A percentile compares a stretch with the other conserved stretches of the same genome.
Evolutionary conservation across 306 rosid genomes (phyloP).

Genomic region (Cotoneaster glaucophyllus): DNA sequence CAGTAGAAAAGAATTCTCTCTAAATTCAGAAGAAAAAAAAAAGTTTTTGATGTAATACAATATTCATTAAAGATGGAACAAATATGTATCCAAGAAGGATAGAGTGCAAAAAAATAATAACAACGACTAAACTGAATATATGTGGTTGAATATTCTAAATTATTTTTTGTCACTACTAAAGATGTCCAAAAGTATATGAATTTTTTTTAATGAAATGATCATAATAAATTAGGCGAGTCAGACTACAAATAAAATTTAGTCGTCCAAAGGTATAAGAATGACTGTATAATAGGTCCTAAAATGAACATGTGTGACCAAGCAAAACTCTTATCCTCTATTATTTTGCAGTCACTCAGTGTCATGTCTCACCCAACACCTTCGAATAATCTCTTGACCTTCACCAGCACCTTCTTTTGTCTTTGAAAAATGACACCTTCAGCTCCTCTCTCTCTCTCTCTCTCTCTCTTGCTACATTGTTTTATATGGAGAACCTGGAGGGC

Average conservation of each 20-base stretch:
- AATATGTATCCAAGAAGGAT: too few relatives aligned
- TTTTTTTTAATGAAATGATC: too few relatives aligned
- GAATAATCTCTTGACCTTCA: neutral
- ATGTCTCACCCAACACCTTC: slow-evolving; percentile 5
- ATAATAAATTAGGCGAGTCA: too few relatives aligned
- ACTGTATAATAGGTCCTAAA: neutral
- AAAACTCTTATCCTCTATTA: slow-evolving; percentile 2
- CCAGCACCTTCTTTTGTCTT: slow-evolving; percentile 8
- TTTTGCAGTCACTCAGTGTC: slow-evolving; percentile 13
- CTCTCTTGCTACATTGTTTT: neutral
- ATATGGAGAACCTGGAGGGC: neutral
- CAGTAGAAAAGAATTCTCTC: neutral
- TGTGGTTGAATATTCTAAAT: neutral
- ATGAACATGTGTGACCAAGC: neutral
- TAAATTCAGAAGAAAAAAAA: neutral
- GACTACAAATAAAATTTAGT: too few relatives aligned
- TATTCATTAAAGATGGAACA: neutral
- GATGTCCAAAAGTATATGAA: neutral
- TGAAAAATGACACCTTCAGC: neutral
- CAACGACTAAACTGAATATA: neutral
- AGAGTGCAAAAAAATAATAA: neutral
- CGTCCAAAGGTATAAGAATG: neutral
- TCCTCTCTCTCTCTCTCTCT: neutral
- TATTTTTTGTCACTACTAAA: neutral
- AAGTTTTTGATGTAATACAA: neutral